Conservation (phyloP, 805 yeast species). For the Myxozyma sirexii region DNA sequence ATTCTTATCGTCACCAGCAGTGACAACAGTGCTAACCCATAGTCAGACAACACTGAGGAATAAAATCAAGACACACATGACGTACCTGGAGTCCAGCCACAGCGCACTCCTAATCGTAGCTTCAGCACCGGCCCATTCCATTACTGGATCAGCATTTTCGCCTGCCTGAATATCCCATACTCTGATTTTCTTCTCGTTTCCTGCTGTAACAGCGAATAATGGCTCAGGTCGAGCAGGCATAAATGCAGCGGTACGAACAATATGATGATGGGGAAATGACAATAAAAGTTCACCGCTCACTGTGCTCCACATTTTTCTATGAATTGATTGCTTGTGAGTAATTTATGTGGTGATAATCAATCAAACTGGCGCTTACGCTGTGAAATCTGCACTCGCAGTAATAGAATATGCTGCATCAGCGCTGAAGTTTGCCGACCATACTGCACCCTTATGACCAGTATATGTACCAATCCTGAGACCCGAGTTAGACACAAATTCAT, state of each 20-base stretch:
- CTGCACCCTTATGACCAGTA: constrained; percentile 44
- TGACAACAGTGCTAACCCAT: constrained; percentile 23
- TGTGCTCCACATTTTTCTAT: constrained; percentile 32
- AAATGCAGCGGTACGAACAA: constrained; percentile 33
- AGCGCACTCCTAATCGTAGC: constrained; percentile 33
- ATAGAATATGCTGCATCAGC: constrained; percentile 35
- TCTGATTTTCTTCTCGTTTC: constrained; percentile 38
- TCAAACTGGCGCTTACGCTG: constrained; percentile 33
- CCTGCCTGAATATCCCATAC: constrained; percentile 34
- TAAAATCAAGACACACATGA: neutral
- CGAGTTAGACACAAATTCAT: neutral
- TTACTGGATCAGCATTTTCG: constrained; percentile 14
- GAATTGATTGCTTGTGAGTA: too few species aligned
- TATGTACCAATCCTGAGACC: constrained; percentile 41
- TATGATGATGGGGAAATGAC: constrained; percentile 26
- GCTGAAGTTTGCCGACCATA: constrained; percentile 41
- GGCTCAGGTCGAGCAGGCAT: constrained; percentile 21
- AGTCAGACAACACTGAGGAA: neutral
- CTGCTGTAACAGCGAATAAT: constrained; percentile 36
- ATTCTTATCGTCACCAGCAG: constrained; percentile 35
- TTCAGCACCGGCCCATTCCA: constrained; percentile 35
- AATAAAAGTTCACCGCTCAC: constrained; percentile 10
- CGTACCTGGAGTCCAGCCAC: constrained; percentile 34
- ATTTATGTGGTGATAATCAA: too few species aligned
- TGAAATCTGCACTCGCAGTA: constrained; percentile 44